Evolutionary conservation across 441 rosid species (phyloP).

Genomic region (Populus hybrid): DNA sequence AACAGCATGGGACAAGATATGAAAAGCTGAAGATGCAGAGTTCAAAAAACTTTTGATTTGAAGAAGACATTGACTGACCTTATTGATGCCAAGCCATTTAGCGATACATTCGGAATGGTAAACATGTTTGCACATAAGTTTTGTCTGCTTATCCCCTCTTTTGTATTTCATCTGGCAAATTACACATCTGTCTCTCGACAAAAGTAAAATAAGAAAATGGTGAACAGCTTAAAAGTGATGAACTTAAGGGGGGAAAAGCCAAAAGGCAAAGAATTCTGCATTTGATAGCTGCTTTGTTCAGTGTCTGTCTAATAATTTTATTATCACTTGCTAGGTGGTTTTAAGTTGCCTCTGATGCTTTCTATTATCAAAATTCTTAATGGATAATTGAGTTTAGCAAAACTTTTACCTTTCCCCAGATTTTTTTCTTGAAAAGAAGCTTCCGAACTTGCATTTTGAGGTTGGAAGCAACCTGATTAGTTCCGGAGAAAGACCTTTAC

Average conservation of each 20-base stretch:
- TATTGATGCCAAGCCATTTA: slow-evolving; percentile 74
- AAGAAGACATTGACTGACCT: slow-evolving; percentile 33
- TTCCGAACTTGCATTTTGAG: slow-evolving; percentile 59
- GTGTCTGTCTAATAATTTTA: background rate
- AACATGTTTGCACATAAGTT: slow-evolving; percentile 58
- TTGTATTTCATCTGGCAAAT: slow-evolving; percentile 78
- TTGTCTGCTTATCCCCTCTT: slow-evolving; percentile 54
- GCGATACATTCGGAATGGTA: slow-evolving; percentile 58
- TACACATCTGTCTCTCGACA: slow-evolving; percentile 49
- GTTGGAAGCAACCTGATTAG: slow-evolving; percentile 55
- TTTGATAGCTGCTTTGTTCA: background rate
- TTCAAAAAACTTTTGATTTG: background rate
- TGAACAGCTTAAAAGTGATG: background rate
- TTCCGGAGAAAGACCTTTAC: slow-evolving; percentile 63
- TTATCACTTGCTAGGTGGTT: background rate
- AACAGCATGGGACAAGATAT: slow-evolving; percentile 11
- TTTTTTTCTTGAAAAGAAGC: slow-evolving; percentile 57
- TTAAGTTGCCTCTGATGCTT: background rate
- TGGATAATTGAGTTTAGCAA: background rate
- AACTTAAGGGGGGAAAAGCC: background rate
- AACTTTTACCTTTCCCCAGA: slow-evolving; percentile 50
- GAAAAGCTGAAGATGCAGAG: background rate
- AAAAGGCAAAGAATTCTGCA: background rate
- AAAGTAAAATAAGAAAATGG: background rate
- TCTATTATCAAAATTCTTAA: background rate